These are phyloP conservation scores for Chondrostereum purpureum DNA, from an alignment of 1,284 basidiomycete genomes.

Conservation along the genomic window DNA sequence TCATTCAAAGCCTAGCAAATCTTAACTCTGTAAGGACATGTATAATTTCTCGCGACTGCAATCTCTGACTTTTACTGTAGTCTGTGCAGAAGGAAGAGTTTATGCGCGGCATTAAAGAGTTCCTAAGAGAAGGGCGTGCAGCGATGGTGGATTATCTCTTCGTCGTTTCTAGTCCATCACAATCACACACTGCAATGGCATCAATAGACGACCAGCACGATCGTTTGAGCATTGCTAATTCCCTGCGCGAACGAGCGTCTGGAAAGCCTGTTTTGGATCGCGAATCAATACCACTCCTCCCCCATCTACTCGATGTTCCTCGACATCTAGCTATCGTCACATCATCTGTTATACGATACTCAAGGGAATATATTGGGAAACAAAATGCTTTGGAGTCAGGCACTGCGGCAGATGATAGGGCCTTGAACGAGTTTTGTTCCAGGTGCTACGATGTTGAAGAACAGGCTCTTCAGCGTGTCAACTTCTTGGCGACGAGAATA, in stretches of 20 bases:
- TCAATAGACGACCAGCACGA: conserved; percentile 39
- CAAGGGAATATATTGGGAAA: conserved; percentile 30
- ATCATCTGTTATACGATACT: conserved; percentile 64
- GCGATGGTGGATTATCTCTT: conserved; percentile 73
- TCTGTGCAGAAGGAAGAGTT: conserved; percentile 63
- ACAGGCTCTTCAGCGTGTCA: conserved; percentile 57
- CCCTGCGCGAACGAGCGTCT: conserved; percentile 46
- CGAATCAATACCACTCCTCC: conserved; percentile 65
- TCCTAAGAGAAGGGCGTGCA: conserved; percentile 49
- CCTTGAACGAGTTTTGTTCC: conserved; percentile 42
- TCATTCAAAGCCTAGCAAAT: conserved; percentile 75
- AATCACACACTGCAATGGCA: conserved; percentile 22
- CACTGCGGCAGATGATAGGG: conserved; percentile 21
- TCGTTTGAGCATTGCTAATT: conserved; percentile 46
- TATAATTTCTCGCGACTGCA: conserved; percentile 4
- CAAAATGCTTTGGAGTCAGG: conserved; percentile 17
- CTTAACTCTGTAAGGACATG: conserved; percentile 54
- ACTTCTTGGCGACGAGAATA: conserved; percentile 42
- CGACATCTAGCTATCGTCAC: conserved; percentile 66
- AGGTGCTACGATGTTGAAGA: conserved; percentile 70
- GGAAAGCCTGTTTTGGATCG: conserved; percentile 50
- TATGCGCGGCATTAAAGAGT: conserved; percentile 65
- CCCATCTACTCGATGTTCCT: conserved; percentile 65
- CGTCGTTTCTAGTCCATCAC: conserved; percentile 56
- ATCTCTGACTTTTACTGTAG: conserved; percentile 24